phyloP scores from a whole-genome alignment of 495 filamentous ascomycete species.

The Aspergillus hancockii region DNA sequence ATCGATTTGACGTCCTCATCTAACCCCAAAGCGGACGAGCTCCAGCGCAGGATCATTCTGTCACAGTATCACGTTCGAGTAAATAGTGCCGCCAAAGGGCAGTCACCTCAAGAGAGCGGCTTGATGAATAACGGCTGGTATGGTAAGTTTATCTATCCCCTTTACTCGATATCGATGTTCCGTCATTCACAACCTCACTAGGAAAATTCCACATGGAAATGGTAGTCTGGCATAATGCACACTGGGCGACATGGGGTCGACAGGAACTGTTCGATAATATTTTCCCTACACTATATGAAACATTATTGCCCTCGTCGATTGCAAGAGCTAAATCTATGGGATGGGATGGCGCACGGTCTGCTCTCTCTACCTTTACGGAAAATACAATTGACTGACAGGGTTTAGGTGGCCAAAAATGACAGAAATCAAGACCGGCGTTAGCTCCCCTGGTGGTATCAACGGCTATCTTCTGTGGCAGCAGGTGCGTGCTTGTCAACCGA shows the following conservation, averaged over 20 bases:
- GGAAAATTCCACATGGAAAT: slow-evolving; percentile 25
- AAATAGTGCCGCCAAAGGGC: slow-evolving; percentile 19
- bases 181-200: background rate
- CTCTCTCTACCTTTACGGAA: background rate
- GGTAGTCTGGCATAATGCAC: slow-evolving; percentile 23
- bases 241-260: slow-evolving; percentile 22
- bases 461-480: slow-evolving; percentile 21
- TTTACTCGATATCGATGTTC: background rate
- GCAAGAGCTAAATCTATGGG: slow-evolving; percentile 17
- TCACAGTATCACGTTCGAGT: slow-evolving; percentile 22
- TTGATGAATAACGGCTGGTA: slow-evolving; percentile 25
- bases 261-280: slow-evolving; percentile 16
- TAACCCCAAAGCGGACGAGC: slow-evolving; percentile 16
- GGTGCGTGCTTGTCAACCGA: background rate
- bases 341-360: slow-evolving; percentile 19
- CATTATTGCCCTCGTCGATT: slow-evolving; percentile 13
- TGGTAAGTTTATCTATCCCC: slow-evolving; percentile 9
- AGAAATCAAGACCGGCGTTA: slow-evolving; percentile 14
- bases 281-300: slow-evolving; percentile 18
- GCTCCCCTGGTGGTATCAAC: slow-evolving; percentile 20
- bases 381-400: background rate
- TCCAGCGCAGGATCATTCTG: slow-evolving; percentile 21
- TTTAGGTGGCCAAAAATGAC: slow-evolving; percentile 23
- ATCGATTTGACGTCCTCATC: slow-evolving; percentile 16
- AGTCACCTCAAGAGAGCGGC: slow-evolving; percentile 23